Evolutionary conservation across 805 yeast genomes (phyloP), one percentile per base, ranked within the genome.

Genomic region (Candida insectalens): DNA sequence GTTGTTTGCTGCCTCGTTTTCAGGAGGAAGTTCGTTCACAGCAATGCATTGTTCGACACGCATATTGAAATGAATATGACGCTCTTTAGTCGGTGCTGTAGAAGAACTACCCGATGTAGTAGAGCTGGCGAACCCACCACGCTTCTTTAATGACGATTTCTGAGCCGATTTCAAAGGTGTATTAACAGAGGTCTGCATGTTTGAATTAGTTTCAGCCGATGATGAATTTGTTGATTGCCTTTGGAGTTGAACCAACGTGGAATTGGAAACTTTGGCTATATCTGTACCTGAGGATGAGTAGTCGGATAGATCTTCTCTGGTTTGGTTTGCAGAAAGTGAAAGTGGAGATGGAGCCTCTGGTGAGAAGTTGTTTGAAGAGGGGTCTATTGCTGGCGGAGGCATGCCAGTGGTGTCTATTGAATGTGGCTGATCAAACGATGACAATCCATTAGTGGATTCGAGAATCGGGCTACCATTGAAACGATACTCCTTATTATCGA

Each of bases 1-100:
- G 23, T 56, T 51, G 14, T 57, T 60, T 1, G 51, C 37, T 9
- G 29, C 27, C 19, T 49, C 43, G 30, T 7, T 8, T 21, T 21
- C 23, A 7, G 7, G 10, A 21, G 23, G 23, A 7, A 21, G 7
- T 9, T 50, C 50, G 37, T 69, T 75, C 8, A 88, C 53, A 0
- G 95, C 88, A 41, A 83, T 77, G 57, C 98, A 92, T 57, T 92
- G 99, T 54, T 85, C 88, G 21, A 92, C 99, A 35, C 87, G 75
- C 52, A 85, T 94, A 54, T 81, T 92, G 60, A 92, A 92, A 57
- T 88, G 97, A 40, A 92, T 88, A 46, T 73, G 94, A 40, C 94
- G 72, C 43, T 61, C 67, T 25, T 53, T 58, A 36, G 62, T 63
- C 8, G 28, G 15, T 12, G 28, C 15, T n/a, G n/a, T n/a, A n/a